Evolutionary conservation across 1,284 basidiomycete genomes (phyloP), one percentile per base, ranked within the genome.

Genomic region (Ustilago curta): DNA sequence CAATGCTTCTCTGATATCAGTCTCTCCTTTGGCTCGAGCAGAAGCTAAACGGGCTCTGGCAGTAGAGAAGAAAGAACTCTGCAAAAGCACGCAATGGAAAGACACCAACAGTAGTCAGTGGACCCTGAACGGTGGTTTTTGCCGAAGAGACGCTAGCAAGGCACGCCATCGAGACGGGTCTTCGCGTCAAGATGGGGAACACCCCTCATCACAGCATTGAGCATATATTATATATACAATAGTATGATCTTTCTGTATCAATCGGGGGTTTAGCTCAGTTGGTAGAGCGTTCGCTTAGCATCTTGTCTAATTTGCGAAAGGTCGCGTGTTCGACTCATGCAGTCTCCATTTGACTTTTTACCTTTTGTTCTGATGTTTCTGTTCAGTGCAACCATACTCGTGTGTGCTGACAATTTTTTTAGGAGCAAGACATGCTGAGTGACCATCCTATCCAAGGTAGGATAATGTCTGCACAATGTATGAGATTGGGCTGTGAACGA

Each of bases 201-300:
- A n/a, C n/a, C n/a, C n/a, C n/a, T n/a, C n/a, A n/a, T n/a, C n/a
- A n/a, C n/a, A n/a, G n/a, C n/a, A n/a, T n/a, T n/a, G n/a, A n/a
- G n/a, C n/a, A n/a, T n/a, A n/a, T n/a, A n/a, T n/a, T n/a, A n/a
- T n/a, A n/a, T n/a, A n/a, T n/a, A n/a, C n/a, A n/a, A n/a, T n/a
- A n/a, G n/a, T n/a, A n/a, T n/a, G n/a, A n/a, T n/a, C n/a, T n/a
- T n/a, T n/a, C n/a, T n/a, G n/a, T 55, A 37, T 52, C 47, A 40
- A 50, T 59, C 59, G 70, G 71, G 71, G 76, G 66, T 75, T 74
- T 77, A 75, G 71, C 73, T 77, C 69, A 77, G 76, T 71, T 71
- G 76, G 76, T 75, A 75, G 76, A 76, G 74, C 74, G 70, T 76
- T 76, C 70, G 74, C 74, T 76, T 76, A 76, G 74, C 74, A 76